phyloP scores from a whole-genome alignment of 2,329 filamentous ascomycete species.

The Immersiporthe knoxdaviesiana region DNA sequence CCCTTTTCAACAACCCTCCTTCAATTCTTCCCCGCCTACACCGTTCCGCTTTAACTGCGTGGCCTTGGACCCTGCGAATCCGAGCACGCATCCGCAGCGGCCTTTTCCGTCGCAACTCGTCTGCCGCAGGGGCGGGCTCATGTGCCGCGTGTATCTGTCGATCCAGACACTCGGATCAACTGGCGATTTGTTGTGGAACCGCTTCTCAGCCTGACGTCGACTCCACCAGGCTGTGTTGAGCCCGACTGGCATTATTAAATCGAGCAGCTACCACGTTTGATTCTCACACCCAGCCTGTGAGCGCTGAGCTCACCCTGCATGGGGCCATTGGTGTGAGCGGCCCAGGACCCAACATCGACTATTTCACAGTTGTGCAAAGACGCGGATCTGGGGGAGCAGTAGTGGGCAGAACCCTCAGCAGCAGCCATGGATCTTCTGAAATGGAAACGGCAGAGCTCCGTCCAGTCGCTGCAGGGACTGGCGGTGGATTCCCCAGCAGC shows the following conservation, averaged over 20 bases:
- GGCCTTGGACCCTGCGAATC: not conserved
- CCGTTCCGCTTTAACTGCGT: not conserved
- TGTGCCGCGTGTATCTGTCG: slow-evolving; percentile 17
- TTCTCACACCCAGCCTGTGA: not conserved
- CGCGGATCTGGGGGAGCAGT: not conserved
- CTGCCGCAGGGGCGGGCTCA: slow-evolving; percentile 15
- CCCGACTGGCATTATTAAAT: slow-evolving; percentile 8
- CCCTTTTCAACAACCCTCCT: not conserved
- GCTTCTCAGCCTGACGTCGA: slow-evolving; percentile 24
- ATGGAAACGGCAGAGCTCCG: slow-evolving; percentile 29
- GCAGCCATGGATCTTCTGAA: slow-evolving; percentile 27
- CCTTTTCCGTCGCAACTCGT: slow-evolving; percentile 5
- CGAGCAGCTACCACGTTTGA: not conserved
- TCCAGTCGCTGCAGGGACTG: slow-evolving; percentile 25
- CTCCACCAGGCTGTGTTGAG: slow-evolving; percentile 18
- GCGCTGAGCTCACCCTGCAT: not conserved
- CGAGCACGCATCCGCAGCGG: not conserved
- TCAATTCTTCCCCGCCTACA: slow-evolving; percentile 8
- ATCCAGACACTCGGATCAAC: slow-evolving; percentile 24
- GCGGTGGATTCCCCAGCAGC: slow-evolving; percentile 29
- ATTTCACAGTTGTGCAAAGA: not conserved
- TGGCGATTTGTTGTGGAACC: slow-evolving; percentile 21
- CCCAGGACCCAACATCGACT: not conserved
- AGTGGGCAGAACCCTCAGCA: not conserved
- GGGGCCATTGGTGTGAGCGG: not conserved